A percentile compares a stretch with the other conserved stretches of the same genome.
Evolutionary conservation across 2,329 filamentous ascomycete species (phyloP).

Genomic region (Harringtonia aguacate): DNA sequence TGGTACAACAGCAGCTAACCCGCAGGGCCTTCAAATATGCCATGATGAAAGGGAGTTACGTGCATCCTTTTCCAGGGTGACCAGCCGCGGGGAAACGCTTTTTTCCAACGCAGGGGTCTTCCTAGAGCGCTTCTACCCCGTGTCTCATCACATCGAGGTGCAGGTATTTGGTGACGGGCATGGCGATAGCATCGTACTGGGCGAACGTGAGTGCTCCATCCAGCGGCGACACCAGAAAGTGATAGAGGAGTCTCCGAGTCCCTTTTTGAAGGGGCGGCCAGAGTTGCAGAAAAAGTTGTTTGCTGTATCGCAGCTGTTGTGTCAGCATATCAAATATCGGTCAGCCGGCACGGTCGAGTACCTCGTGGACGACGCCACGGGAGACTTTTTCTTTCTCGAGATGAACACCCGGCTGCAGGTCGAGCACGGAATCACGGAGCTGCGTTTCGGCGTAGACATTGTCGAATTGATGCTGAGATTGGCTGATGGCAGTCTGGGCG

Average conservation of each 20-base stretch:
- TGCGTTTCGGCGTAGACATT: conserved; percentile 64
- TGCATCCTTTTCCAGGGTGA: conserved; percentile 22
- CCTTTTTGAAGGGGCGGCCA: conserved; percentile 33
- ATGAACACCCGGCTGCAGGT: conserved; percentile 85
- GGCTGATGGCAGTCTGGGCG: conserved; percentile 18
- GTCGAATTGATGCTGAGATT: conserved; percentile 41
- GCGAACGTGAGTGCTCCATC: conserved; percentile 58
- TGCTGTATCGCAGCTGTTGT: conserved; percentile 1
- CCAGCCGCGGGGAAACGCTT: conserved; percentile 40
- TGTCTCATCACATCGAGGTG: conserved; percentile 54
- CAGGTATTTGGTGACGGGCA: conserved; percentile 55
- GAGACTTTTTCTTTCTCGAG: conserved; percentile 72
- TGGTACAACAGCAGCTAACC: too few relatives aligned
- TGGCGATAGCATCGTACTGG: conserved; percentile 46
- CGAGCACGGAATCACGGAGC: conserved; percentile 70
- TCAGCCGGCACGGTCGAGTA: conserved; percentile 44
- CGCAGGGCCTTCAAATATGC: conserved; percentile 27
- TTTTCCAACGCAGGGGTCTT: conserved; percentile 53
- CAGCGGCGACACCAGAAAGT: conserved; percentile 61
- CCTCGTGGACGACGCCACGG: conserved; percentile 71
- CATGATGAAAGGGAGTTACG: conserved; percentile 38
- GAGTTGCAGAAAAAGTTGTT: conserved; percentile 19
- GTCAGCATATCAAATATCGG: conserved; percentile 16
- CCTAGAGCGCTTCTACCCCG: conserved; percentile 51
- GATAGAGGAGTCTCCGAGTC: conserved; percentile 58